Percentiles rank a stretch among this genome's conserved stretches.
phyloP scores from a whole-genome alignment of 208 protist species.

The Trichomonas gallinae region DNA sequence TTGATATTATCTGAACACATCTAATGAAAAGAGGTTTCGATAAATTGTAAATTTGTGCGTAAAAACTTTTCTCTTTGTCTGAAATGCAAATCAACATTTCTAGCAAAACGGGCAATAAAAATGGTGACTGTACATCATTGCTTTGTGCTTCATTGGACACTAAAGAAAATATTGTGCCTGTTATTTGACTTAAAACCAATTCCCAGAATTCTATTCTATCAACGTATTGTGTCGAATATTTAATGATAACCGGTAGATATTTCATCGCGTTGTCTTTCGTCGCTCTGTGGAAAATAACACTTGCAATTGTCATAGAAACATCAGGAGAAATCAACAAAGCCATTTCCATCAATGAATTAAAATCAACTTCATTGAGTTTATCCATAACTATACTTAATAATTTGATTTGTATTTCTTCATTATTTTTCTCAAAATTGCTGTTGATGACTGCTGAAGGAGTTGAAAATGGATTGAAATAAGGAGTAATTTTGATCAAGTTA shows the following conservation, averaged over 20 bases:
- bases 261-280: not conserved
- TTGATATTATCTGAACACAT: not conserved
- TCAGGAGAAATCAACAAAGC: not conserved
- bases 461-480: not conserved
- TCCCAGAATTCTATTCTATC: not conserved
- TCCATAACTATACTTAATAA: not conserved
- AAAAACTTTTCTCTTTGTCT: not conserved
- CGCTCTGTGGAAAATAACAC: not conserved
- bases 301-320: not conserved
- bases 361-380: not conserved
- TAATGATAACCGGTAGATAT: not conserved
- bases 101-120: not conserved
- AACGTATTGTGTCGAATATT: not conserved
- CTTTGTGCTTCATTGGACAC: not conserved
- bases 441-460: not conserved
- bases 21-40: not conserved
- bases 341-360: not conserved
- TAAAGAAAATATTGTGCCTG: not conserved
- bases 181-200: not conserved
- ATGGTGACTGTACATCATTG: not conserved
- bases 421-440: not conserved
- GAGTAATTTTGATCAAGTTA: not conserved
- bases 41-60: not conserved
- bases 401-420: not conserved
- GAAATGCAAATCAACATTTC: not conserved